Evolutionary conservation across 805 yeast species (phyloP).

Genomic region (Hyphopichia homilentoma): DNA sequence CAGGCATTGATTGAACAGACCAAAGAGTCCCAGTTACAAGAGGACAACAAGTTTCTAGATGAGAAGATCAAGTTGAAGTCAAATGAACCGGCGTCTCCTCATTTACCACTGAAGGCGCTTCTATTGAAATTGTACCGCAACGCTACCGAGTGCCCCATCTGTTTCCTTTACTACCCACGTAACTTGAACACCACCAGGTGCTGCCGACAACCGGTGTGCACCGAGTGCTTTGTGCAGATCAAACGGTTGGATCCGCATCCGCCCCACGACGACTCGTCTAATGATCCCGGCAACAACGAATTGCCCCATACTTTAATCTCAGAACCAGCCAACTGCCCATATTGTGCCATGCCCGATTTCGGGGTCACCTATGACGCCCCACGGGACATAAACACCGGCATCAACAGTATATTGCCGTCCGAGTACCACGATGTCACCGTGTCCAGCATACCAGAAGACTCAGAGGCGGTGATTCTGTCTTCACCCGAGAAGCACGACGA

Average conservation of each 20-base stretch:
- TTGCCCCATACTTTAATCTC: slow-evolving; percentile 66
- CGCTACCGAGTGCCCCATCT: slow-evolving; percentile 88
- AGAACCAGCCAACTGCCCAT: slow-evolving; percentile 90
- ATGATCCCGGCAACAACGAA: slow-evolving; percentile 23
- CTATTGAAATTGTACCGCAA: slow-evolving; percentile 60
- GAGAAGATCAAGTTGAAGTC: slow-evolving; percentile 13
- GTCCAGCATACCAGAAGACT: slow-evolving; percentile 9
- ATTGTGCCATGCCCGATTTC: slow-evolving; percentile 83
- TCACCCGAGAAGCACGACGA: slow-evolving; percentile 5
- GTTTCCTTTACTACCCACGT: slow-evolving; percentile 82
- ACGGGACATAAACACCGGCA: slow-evolving; percentile 47
- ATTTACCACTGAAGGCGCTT: slow-evolving; percentile 42
- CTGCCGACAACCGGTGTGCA: slow-evolving; percentile 89
- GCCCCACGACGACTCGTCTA: slow-evolving; percentile 58
- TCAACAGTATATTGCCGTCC: slow-evolving; percentile 52
- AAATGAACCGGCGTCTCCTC: slow-evolving; percentile 10
- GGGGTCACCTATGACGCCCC: slow-evolving; percentile 82
- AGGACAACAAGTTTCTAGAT: slow-evolving; percentile 31
- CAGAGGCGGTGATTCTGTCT: slow-evolving; percentile 6
- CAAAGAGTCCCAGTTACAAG: slow-evolving; percentile 28
- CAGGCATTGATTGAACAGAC: slow-evolving; percentile 31
- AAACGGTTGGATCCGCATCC: slow-evolving; percentile 90
- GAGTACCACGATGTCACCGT: slow-evolving; percentile 19
- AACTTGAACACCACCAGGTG: slow-evolving; percentile 78
- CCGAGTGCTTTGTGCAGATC: slow-evolving; percentile 96